These are phyloP conservation scores for Emergomyces orientalis DNA, from an alignment of 2,329 filamentous ascomycete genomes.

Conservation along the genomic window DNA sequence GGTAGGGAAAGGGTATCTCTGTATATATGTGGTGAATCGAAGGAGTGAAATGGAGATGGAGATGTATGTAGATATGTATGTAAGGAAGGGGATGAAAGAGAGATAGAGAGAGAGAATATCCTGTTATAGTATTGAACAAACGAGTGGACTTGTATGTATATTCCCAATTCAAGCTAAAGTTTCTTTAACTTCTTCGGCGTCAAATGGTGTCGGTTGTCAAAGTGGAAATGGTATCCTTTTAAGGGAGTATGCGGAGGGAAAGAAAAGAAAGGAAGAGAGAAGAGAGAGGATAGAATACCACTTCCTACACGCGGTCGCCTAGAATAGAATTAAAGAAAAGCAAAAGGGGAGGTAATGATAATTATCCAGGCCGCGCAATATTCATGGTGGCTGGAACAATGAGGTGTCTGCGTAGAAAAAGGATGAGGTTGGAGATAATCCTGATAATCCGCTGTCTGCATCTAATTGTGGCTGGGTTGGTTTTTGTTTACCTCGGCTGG, in stretches of 20 bases:
- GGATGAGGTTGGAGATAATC: constrained; percentile 2
- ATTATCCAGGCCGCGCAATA: not conserved
- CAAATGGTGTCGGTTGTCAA: not conserved
- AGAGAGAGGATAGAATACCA: not conserved
- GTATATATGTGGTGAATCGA: not conserved
- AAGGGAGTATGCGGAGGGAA: not conserved
- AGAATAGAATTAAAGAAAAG: not conserved
- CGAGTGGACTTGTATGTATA: not conserved
- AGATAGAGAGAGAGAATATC: not conserved
- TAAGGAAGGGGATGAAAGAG: not conserved
- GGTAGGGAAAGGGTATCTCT: not conserved
- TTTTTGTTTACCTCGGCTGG: constrained; percentile 31
- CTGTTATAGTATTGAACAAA: not conserved
- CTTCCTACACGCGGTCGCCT: not conserved
- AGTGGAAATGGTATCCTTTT: not conserved
- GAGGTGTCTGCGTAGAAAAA: not conserved
- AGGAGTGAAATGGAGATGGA: not conserved
- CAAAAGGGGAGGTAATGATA: too few species aligned
- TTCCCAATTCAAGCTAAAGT: not conserved
- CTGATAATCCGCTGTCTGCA: not conserved
- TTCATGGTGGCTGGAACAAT: constrained; percentile 29
- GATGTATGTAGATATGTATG: not conserved
- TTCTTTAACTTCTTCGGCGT: not conserved
- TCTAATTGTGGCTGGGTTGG: constrained; percentile 36
- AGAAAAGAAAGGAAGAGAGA: not conserved